phyloP scores from a whole-genome alignment of 345 rosid genomes.

The Theobroma cacao region DNA sequence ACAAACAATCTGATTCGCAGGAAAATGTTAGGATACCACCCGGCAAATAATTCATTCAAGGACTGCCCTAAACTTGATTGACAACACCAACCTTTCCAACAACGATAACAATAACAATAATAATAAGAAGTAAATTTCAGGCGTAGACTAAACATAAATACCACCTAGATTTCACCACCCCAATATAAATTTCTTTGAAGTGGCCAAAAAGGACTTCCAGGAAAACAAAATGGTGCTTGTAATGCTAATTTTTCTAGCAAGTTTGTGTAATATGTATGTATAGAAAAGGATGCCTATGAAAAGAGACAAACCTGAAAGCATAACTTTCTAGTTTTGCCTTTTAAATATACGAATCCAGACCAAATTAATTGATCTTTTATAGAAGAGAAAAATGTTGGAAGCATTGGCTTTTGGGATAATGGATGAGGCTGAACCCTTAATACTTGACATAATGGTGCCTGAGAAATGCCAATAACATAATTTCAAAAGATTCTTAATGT shows the following conservation, averaged over 20 bases:
- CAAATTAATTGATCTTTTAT: not conserved
- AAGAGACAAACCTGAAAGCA: not conserved
- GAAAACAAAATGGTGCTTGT: not conserved
- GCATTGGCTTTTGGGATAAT: not conserved
- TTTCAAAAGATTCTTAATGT: conserved; percentile 2
- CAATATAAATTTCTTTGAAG: no score
- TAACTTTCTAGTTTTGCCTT: not conserved
- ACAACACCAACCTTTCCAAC: not conserved
- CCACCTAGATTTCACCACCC: not conserved
- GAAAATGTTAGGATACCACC: conserved; percentile 18
- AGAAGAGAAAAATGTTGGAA: not conserved
- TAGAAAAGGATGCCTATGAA: no score
- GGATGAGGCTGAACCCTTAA: not conserved
- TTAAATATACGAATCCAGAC: not conserved
- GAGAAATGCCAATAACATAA: not conserved
- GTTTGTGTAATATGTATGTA: not conserved
- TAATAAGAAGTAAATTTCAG: no score
- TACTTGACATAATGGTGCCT: not conserved
- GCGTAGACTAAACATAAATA: not conserved
- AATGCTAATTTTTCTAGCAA: not conserved
- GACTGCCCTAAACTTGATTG: not conserved
- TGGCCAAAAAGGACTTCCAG: not conserved
- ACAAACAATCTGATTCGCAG: conserved; percentile 1
- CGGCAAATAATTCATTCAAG: conserved; percentile 10
- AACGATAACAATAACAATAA: not conserved